Conservation (phyloP, 768 basidiomycete genomes). For the Floccularia luteovirens region DNA sequence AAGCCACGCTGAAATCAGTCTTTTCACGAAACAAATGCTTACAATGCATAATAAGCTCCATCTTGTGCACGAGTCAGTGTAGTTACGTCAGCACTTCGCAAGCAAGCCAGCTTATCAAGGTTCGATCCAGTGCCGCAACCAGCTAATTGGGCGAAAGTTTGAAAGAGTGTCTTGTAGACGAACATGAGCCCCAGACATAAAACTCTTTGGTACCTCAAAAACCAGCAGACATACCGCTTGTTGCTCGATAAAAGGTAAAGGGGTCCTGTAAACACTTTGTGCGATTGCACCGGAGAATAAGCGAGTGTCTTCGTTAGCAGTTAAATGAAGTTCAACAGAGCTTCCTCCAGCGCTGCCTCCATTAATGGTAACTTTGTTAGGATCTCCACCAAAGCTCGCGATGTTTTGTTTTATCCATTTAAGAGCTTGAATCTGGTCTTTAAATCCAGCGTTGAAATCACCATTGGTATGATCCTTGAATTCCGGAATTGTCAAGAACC, state of each 20-base stretch:
- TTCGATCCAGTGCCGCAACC: constrained; percentile 32
- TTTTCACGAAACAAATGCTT: constrained; percentile 12
- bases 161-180: constrained; percentile 37
- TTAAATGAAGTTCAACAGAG: constrained; percentile 51
- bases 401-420: constrained; percentile 61
- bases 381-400: constrained; percentile 56
- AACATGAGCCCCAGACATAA: neutral
- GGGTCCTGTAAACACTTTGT: constrained; percentile 51
- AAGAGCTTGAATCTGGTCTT: constrained; percentile 55
- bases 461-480: constrained; percentile 29
- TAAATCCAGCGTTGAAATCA: constrained; percentile 46
- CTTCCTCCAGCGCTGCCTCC: constrained; percentile 55
- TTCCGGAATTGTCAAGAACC: constrained; percentile 49
- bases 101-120: constrained; percentile 30
- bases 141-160: constrained; percentile 38
- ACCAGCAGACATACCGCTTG: constrained; percentile 31
- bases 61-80: constrained; percentile 51
- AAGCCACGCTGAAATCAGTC: too few species aligned
- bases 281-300: constrained; percentile 52
- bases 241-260: constrained; percentile 42
- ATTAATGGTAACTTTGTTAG: constrained; percentile 46
- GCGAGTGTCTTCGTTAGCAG: constrained; percentile 26
- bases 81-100: constrained; percentile 42
- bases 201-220: neutral
- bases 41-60: constrained; percentile 34